phyloP scores from a whole-genome alignment of 352 stramenopile species.

The Phytophthora citrophthora region DNA sequence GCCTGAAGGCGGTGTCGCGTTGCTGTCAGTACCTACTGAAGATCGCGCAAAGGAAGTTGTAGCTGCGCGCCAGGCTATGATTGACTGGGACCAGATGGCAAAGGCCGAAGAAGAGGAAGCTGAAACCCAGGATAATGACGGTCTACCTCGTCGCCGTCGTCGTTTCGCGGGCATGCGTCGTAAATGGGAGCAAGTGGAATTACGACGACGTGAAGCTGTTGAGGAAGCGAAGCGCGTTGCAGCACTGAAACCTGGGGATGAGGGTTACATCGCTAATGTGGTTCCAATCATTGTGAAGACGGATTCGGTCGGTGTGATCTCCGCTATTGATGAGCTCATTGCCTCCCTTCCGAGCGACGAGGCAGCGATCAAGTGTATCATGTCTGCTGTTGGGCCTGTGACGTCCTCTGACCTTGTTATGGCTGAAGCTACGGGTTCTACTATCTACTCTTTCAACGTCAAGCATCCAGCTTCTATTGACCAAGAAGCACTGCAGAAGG shows the following conservation, averaged over 20 bases:
- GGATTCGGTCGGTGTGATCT: constrained; percentile 97
- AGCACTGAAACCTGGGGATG: constrained; percentile 69
- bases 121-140: constrained; percentile 38
- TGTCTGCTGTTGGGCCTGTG: constrained; percentile 81
- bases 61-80: constrained; percentile 67
- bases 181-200: constrained; percentile 75
- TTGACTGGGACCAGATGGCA: constrained; percentile 81
- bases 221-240: constrained; percentile 78
- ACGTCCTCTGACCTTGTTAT: constrained; percentile 86
- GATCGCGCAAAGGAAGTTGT: constrained; percentile 85
- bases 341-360: constrained; percentile 72
- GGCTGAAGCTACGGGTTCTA: constrained; percentile 80
- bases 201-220: constrained; percentile 65
- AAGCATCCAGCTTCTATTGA: constrained; percentile 76
- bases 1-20: constrained; percentile 74
- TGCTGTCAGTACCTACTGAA: constrained; percentile 78
- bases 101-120: constrained; percentile 60
- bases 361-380: constrained; percentile 83
- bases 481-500: constrained; percentile 81
- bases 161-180: constrained; percentile 57
- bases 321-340: constrained; percentile 92
- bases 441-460: constrained; percentile 92
- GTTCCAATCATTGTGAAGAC: constrained; percentile 98
- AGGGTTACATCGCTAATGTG: constrained; percentile 91
- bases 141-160: constrained; percentile 39